phyloP scores from a whole-genome alignment of 139 green algal genomes.

The Chlamydomonas applanata region DNA sequence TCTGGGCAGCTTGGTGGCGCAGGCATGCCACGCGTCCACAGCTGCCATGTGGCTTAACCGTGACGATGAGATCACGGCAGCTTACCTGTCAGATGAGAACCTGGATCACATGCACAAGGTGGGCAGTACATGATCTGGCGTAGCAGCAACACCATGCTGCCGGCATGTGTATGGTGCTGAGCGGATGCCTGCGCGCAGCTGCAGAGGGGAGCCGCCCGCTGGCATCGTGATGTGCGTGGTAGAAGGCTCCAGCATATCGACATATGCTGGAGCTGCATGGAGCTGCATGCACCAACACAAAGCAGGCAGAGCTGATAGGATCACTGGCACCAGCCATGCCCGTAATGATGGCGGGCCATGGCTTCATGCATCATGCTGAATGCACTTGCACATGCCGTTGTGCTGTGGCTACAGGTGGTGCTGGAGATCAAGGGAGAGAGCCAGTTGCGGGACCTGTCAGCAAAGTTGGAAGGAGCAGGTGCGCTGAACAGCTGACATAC shows the following conservation, averaged over 20 bases:
- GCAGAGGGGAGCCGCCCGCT: too few species aligned
- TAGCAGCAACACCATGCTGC: background rate
- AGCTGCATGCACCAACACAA: too few species aligned
- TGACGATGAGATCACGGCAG: conserved; percentile 39
- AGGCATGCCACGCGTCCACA: conserved; percentile 85
- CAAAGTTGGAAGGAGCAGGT: conserved; percentile 62
- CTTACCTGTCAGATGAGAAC: conserved; percentile 69
- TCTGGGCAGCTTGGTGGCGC: conserved; percentile 89
- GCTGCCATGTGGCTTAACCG: conserved; percentile 76
- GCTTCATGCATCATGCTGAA: too few species aligned
- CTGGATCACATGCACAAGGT: conserved; percentile 96
- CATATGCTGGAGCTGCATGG: too few species aligned
- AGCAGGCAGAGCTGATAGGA: too few species aligned
- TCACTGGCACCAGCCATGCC: too few species aligned
- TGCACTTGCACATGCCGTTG: background rate
- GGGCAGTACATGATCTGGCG: background rate
- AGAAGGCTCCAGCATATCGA: too few species aligned
- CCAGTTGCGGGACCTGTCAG: conserved; percentile 70
- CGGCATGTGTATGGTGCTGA: too few species aligned
- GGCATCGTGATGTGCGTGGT: too few species aligned
- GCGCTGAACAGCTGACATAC: background rate
- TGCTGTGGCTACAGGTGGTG: too few species aligned
- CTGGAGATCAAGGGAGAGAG: conserved; percentile 87
- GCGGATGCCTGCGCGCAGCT: too few species aligned
- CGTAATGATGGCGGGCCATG: too few species aligned